These are phyloP conservation scores for Corchorus capsularis DNA, from an alignment of 345 rosid genomes.

Conservation along the genomic window DNA sequence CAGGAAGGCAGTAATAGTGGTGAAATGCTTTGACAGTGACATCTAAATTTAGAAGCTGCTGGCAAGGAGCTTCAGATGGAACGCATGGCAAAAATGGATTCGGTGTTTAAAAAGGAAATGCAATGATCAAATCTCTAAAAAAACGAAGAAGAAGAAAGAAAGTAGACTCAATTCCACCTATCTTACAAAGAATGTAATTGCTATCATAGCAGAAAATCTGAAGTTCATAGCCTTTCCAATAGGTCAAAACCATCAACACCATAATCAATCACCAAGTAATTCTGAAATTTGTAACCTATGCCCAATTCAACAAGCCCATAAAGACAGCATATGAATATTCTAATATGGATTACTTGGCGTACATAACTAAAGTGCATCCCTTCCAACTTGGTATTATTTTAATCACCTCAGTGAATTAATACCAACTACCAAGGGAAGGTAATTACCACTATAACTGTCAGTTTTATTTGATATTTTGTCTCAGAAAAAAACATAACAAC, in stretches of 20 bases:
- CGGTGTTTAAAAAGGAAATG: not conserved
- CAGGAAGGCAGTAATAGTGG: not conserved
- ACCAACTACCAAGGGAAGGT: not conserved
- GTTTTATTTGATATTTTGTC: not conserved
- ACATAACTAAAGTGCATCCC: slow-evolving; percentile 3
- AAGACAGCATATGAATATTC: not conserved
- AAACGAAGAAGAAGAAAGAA: not conserved
- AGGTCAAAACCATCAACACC: not conserved
- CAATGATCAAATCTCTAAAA: not conserved
- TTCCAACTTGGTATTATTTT: not conserved
- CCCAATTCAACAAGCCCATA: not conserved
- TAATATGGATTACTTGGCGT: not conserved
- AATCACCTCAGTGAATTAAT: not conserved
- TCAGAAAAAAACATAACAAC: not conserved
- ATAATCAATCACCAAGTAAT: not conserved
- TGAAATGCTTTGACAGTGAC: not conserved
- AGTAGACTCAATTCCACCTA: not conserved
- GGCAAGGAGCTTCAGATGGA: not conserved
- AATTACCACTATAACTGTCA: not conserved
- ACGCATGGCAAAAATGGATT: not conserved
- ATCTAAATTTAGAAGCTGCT: not conserved
- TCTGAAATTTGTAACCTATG: not conserved
- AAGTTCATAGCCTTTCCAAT: not conserved
- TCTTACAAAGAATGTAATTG: not conserved
- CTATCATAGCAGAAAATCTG: not conserved